Evolutionary conservation across 2,329 filamentous ascomycete genomes (phyloP), one percentile per base, ranked within the genome.

Genomic region (Colletotrichum melonis): DNA sequence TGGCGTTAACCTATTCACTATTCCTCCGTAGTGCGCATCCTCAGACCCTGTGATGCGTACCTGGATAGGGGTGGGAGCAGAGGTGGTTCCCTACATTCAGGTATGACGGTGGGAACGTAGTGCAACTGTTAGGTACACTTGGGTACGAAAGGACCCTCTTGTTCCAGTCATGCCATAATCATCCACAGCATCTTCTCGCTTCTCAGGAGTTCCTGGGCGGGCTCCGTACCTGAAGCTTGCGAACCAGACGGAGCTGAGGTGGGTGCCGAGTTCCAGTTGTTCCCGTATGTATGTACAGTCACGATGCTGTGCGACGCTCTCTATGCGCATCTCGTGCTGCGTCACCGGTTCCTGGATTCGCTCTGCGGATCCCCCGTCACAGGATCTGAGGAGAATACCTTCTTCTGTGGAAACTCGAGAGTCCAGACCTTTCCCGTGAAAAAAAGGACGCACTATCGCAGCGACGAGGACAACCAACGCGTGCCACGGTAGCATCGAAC

Each of bases 101-200:
- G 65, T 69, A 19, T 49, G 24, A 63, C 38, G 65, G 65, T 35
- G 58, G 22, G 42, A 19, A 35, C 35, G 22, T 12, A 30, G 24
- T 42, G 52, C 19, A 28, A 42, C 38, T 16, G 38, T 16, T 16
- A 42, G 14, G 38, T 16, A 42, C 38, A 35, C 38, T 16, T 6
- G 46, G 28, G 56, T 58, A 49, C 42, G 42, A 49, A 49, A n/a
- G 49, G 59, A 58, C 14, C 38, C 60, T 52, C 38, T 28, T 9
- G 42, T 32, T 32, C 60, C 65, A 72, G 59, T 59, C 58, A 59
- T 69, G 65, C 65, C 65, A 64, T 22, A 35, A 28, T 54, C 52
- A 54, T 52, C 69, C 38, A 59, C 55, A 32, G 19, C 42, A 49
- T 49, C 19, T 49, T 49, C 19, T 49, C 42, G 42, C 42, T 49